Conservation (phyloP, 2,329 filamentous ascomycete species). For the Colletotrichum theobromicola region DNA sequence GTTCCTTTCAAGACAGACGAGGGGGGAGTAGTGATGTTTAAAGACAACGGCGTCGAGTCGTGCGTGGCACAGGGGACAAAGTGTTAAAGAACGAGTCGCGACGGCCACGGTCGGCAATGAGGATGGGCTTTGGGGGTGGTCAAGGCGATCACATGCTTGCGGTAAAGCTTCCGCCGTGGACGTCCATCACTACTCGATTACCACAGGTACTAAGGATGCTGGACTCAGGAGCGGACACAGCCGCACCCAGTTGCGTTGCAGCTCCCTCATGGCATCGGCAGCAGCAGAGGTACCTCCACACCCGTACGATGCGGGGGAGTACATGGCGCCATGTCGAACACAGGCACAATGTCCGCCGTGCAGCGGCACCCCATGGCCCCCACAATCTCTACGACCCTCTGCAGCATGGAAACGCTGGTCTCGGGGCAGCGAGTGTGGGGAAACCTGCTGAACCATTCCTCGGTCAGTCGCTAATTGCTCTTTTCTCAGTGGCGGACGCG, state of each 20-base stretch:
- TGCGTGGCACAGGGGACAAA: neutral
- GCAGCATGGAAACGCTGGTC: neutral
- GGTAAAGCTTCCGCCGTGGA: neutral
- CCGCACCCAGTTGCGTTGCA: neutral
- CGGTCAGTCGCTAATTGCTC: neutral
- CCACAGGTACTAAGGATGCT: neutral
- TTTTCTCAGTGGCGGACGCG: neutral
- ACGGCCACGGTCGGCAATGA: constrained; percentile 19
- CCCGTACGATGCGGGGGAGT: neutral
- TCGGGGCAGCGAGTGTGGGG: neutral
- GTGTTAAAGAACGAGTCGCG: constrained; percentile 20
- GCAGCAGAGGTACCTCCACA: neutral
- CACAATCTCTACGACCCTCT: neutral
- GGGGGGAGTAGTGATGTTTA: constrained; percentile 9
- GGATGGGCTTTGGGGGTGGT: neutral
- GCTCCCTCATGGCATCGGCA: neutral
- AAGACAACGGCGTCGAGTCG: constrained; percentile 1
- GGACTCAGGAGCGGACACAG: neutral
- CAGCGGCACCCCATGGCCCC: neutral
- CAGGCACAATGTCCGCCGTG: neutral
- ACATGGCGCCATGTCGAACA: neutral
- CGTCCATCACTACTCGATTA: neutral
- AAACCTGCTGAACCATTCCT: neutral
- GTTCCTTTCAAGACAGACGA: neutral
- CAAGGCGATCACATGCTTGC: constrained; percentile 19